A percentile compares a stretch with the other conserved stretches of the same genome.
phyloP scores from a whole-genome alignment of 148 eudicot genomes.

The Suaeda aralocaspica region DNA sequence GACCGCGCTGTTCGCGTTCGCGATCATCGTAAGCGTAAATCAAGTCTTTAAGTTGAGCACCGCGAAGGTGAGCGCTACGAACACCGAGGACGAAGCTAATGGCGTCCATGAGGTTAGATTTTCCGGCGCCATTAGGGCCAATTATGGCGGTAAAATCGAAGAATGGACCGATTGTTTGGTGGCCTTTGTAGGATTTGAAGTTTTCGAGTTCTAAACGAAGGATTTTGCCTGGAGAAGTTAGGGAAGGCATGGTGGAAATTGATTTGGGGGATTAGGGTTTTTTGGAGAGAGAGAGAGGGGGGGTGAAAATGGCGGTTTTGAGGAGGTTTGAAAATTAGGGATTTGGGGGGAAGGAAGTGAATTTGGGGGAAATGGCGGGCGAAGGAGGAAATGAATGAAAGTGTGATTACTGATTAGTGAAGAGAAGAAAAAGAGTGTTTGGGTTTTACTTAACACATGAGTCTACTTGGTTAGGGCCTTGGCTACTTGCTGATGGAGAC shows the following conservation, averaged over 20 bases:
- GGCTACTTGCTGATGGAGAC: too few species aligned
- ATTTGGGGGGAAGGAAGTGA: background rate
- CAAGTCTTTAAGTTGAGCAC: conserved; percentile 78
- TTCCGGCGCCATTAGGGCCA: conserved; percentile 92
- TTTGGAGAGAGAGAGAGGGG: background rate
- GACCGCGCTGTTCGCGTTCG: conserved; percentile 72
- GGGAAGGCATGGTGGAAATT: conserved; percentile 37
- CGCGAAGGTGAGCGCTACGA: conserved; percentile 77
- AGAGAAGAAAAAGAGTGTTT: background rate
- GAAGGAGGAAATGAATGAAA: background rate
- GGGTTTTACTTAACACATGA: too few species aligned
- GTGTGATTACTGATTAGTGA: background rate
- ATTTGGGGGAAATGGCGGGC: conserved; percentile 31
- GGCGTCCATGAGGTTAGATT: conserved; percentile 98
- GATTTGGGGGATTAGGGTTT: conserved; percentile 11
- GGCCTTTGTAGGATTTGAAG: conserved; percentile 95
- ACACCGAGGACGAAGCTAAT: conserved; percentile 96
- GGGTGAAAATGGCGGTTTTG: background rate
- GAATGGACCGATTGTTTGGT: conserved; percentile 80
- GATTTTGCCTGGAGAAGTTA: conserved; percentile 60
- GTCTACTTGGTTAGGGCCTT: too few species aligned
- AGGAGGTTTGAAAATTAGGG: background rate
- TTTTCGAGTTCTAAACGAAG: conserved; percentile 78
- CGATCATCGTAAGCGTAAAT: conserved; percentile 71
- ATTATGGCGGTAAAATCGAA: conserved; percentile 94